Evolutionary conservation across 2,329 filamentous ascomycete species (phyloP).

Genomic region (Exophiala bonariae): DNA sequence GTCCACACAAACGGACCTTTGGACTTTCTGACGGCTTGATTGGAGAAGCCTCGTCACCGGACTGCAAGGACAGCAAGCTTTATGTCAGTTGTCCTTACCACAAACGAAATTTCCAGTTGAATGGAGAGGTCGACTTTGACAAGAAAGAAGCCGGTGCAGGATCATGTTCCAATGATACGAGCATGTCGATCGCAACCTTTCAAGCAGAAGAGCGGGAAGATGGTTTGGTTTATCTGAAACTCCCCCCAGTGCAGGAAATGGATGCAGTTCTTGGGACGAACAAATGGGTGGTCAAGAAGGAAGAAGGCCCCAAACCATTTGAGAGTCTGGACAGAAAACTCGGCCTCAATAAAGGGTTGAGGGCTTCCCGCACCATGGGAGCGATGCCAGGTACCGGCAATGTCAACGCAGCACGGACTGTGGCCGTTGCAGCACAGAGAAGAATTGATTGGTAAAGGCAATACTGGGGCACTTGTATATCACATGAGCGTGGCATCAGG

Average conservation of each 20-base stretch:
- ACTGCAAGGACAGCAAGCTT: constrained; percentile 58
- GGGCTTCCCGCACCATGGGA: constrained; percentile 50
- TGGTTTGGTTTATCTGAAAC: constrained; percentile 74
- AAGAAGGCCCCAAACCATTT: constrained; percentile 61
- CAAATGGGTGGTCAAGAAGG: constrained; percentile 76
- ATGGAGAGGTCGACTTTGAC: constrained; percentile 46
- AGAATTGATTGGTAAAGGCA: constrained; percentile 28
- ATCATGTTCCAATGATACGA: constrained; percentile 71
- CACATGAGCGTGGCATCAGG: not conserved
- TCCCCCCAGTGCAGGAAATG: constrained; percentile 78
- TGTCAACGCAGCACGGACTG: constrained; percentile 15
- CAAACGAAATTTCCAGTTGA: constrained; percentile 84
- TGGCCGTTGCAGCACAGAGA: constrained; percentile 20
- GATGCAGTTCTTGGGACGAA: constrained; percentile 75
- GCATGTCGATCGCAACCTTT: constrained; percentile 80
- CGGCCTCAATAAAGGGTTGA: constrained; percentile 48
- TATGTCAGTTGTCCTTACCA: constrained; percentile 87
- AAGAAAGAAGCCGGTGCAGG: constrained; percentile 51
- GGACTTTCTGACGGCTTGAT: constrained; percentile 84
- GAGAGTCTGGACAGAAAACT: constrained; percentile 56
- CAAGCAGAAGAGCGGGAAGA: constrained; percentile 72
- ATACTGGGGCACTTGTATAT: not conserved
- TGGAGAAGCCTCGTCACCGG: constrained; percentile 54
- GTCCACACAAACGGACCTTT: constrained; percentile 86
- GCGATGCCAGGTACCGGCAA: constrained; percentile 26